Conservation (phyloP, 768 basidiomycete species). For the Russula vinacea region DNA sequence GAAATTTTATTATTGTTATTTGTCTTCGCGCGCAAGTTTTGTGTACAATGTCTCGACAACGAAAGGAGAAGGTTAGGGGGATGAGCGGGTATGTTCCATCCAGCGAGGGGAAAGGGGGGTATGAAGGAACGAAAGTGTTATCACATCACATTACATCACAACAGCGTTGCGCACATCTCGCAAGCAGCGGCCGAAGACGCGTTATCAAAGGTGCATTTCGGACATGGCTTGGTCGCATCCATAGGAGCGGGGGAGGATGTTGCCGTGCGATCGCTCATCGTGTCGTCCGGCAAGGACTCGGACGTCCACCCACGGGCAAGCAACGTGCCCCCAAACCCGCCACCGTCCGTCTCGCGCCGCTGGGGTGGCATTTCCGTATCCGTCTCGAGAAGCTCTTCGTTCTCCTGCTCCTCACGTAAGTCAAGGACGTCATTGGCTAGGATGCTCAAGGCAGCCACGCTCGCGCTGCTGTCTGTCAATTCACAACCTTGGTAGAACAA, state of each 20-base stretch:
- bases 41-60: not conserved
- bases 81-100: not conserved
- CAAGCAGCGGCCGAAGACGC: constrained; percentile 29
- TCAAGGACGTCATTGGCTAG: constrained; percentile 63
- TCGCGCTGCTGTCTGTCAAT: constrained; percentile 56
- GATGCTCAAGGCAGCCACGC: constrained; percentile 52
- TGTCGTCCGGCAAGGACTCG: constrained; percentile 32
- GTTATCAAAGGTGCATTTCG: constrained; percentile 29
- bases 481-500: constrained; percentile 61
- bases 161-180: constrained; percentile 35
- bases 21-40: not conserved
- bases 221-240: constrained; percentile 21
- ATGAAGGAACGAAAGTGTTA: not conserved
- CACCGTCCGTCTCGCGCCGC: constrained; percentile 54
- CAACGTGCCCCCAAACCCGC: constrained; percentile 72
- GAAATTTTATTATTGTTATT: not conserved
- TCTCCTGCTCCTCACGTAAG: constrained; percentile 60
- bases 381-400: constrained; percentile 48
- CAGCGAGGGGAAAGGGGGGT: not conserved
- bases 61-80: not conserved
- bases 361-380: constrained; percentile 44
- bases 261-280: constrained; percentile 27
- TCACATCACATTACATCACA: constrained; percentile 20
- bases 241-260: constrained; percentile 26
- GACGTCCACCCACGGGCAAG: constrained; percentile 46